A percentile compares a stretch with the other conserved stretches of the same genome.
Conservation (phyloP, 768 basidiomycete genomes). For the Lactifluus rugatus region DNA sequence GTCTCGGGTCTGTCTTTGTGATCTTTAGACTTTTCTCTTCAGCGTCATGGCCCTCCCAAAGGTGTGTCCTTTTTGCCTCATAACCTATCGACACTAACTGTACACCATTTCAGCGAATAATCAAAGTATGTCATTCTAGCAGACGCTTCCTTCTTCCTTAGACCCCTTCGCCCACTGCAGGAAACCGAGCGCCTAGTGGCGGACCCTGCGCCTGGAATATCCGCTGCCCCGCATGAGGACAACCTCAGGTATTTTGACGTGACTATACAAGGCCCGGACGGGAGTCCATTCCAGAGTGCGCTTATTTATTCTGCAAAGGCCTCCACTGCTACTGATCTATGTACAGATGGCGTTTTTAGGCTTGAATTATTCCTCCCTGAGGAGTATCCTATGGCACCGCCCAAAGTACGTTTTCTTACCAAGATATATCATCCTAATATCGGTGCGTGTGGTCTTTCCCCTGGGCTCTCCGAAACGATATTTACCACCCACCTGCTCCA, state of each 20-base stretch:
- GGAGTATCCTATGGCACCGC: conserved; percentile 99
- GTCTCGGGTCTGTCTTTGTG: background rate
- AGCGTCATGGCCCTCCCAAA: conserved; percentile 42
- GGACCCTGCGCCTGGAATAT: conserved; percentile 95
- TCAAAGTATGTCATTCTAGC: conserved; percentile 34
- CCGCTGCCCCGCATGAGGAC: conserved; percentile 92
- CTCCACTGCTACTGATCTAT: background rate
- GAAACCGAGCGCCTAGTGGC: conserved; percentile 95
- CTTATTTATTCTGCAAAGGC: background rate
- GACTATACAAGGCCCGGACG: conserved; percentile 88
- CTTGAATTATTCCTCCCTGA: conserved; percentile 98
- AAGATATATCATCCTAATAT: conserved; percentile 99
- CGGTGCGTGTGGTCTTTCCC: conserved; percentile 43
- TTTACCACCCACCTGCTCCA: conserved; percentile 26
- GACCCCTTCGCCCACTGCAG: conserved; percentile 33
- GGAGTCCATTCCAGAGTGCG: conserved; percentile 77
- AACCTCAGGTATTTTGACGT: conserved; percentile 99
- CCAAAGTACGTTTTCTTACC: conserved; percentile 94
- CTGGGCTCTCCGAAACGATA: background rate
- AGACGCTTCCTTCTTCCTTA: background rate
- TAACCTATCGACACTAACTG: background rate
- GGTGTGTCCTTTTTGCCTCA: conserved; percentile 26
- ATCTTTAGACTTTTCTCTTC: background rate
- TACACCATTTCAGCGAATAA: conserved; percentile 36
- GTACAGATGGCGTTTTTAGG: conserved; percentile 78